Base-by-base conservation (phyloP, 179 eudicot genomes). In the Camellia oleifera region DNA sequence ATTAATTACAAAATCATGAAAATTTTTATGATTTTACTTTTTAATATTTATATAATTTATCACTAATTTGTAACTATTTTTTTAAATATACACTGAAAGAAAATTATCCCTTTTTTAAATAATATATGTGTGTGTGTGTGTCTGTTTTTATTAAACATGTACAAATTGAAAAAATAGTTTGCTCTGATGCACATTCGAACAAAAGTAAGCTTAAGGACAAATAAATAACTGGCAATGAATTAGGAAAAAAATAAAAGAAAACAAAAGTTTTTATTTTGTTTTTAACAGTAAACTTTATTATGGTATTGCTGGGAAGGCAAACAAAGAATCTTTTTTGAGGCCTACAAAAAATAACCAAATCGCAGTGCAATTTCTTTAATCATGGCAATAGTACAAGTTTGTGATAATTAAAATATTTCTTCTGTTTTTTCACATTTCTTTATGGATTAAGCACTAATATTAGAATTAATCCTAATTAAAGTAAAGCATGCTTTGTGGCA, bases 311-410 rank as follows among this genome's bases (percentile, higher is more conserved):
- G 60, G 32, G 32, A 58, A 54, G 40, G 53, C 42, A 15, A 53
- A 58, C 77, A 58, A 60, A 74, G 77, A 75, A 74, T 75, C 77
- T 75, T 48, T 75, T 75, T 75, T 12, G 77, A 75, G 77, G 48
- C 68, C 77, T 60, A 58, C 77, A 75, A 75, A 75, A 73, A 40
- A 60, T 60, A 32, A 40, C n/a, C 17, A 12, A 52, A 52, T 50
- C 8, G 18, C 62, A 26, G 14, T 56, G 53, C 77, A 60, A 10
- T 75, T 44, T 44, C 66, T 75, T 75, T 75, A 75, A 75, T 75
- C 77, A 75, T 75, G 67, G 12, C 15, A 74, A 42, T 75, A 23
- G 17, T 44, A 75, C 68, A 48, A 48, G 52, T 48, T 7, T 26
- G 32, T 26, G 32, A 26, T 48, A 48, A 48, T 4, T 48, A 48